Evolutionary conservation across 805 yeast genomes (phyloP), one percentile per base, ranked within the genome.

Genomic region (Candida taoyuanica): DNA sequence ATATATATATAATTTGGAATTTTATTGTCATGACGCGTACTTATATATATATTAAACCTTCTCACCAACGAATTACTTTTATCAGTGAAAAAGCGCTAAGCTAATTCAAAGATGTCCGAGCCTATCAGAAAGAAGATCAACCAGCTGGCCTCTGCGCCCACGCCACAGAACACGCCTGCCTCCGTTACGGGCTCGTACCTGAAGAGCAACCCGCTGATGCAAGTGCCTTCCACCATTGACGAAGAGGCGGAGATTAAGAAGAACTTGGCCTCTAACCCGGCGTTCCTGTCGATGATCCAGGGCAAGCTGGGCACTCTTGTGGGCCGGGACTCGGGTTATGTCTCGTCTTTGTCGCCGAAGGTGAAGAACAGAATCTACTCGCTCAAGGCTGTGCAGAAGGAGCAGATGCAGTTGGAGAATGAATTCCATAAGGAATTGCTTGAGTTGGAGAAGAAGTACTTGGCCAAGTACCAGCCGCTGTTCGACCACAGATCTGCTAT

Each of bases 81-180:
- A n/a, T n/a, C n/a, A n/a, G n/a, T n/a, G n/a, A n/a, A n/a, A n/a
- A n/a, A n/a, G n/a, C n/a, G n/a, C n/a, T n/a, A n/a, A n/a, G n/a
- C n/a, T n/a, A n/a, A n/a, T n/a, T n/a, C n/a, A n/a, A n/a, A n/a
- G n/a, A 87, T 88, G 96, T 76, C 91, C 34, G 91, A 82, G 64
- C 96, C 96, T 29, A 88, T 88, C 64, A 84, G 81, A 69, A 74
- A 72, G 59, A 78, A 78, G 57, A 64, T 73, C 40, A 83, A 82
- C 58, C 86, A 85, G 59, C 76, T 85, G 49, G 83, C 91, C 47
- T 78, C 80, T 55, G 98, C 98, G 6, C 98, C 98, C 31, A 93
- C 98, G 1, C 98, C 98, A 5, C 98, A 93, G 60, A 93, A 93
- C 71, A 93, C 98, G 1, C 98, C 98, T 13, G 85, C 98, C 4